Base-by-base conservation (phyloP, 345 rosid genomes). In the Eutrema yunnanense region DNA sequence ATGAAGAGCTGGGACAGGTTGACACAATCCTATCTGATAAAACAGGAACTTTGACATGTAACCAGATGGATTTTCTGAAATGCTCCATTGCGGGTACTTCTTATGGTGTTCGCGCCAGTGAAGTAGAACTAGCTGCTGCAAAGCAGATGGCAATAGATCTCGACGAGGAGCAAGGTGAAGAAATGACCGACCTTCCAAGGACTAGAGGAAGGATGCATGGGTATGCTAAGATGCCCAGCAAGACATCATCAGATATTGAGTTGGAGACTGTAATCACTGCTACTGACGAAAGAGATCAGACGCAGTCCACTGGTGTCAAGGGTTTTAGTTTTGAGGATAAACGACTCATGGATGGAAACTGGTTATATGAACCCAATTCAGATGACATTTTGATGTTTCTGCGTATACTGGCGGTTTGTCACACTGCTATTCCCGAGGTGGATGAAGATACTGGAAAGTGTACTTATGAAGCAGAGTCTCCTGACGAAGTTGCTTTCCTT, bases 31-130 rank as follows among this genome's bases (percentile, higher is more conserved):
- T 90, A 30, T 84, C 93, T 0, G 96, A 87, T 82, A 90, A 90
- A 82, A 90, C 93, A 1, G 96, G 93, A 54, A 90, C 96, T 16
- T 79, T 90, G 86, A 90, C 96, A n/a, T 84, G 96, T 73, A 87
- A 90, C 67, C 91, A 74, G 80, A 90, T 90, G 96, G 90, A 87
- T 40, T 87, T 90, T 53, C 67, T 80, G 78, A 90, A 87, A 74
- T 90, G 96, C 79, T 90, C 96, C 8, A 87, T 90, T 19, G 96
- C 89, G 9, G 91, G 96, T 59, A 38, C 74, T 60, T 79, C 90
- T 1, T 90, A 90, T 81, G 92, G 89, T 5, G 83, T 82, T 50
- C 62, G 68, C 30, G 72, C 81, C 57, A 84, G 81, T 63, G 88
- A 87, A 71, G 85, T 87, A 59, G 92, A 90, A 60, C 81, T 84